These are phyloP conservation scores for Clarireedia monteithiana DNA, from an alignment of 2,329 filamentous ascomycete genomes.

Conservation along the genomic window DNA sequence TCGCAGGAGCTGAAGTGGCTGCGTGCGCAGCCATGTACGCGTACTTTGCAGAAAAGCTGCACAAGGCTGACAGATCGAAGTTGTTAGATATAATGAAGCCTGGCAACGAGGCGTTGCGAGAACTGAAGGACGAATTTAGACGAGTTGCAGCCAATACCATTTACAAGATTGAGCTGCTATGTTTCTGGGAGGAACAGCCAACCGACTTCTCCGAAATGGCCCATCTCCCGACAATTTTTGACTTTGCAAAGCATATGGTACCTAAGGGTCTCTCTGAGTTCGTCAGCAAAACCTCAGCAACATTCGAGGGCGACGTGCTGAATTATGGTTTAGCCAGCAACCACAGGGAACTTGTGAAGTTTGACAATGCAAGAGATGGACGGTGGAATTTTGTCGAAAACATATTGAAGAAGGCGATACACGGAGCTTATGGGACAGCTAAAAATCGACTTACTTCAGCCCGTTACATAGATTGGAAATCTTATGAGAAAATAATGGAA, in stretches of 20 bases:
- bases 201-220: not conserved
- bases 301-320: not conserved
- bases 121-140: not conserved
- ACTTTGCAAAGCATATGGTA: not conserved
- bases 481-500: too few species aligned
- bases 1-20: not conserved
- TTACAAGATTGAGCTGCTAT: not conserved
- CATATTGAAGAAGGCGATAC: not conserved
- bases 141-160: not conserved
- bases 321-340: not conserved
- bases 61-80: not conserved
- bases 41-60: not conserved
- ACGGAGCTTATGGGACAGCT: constrained; percentile 1
- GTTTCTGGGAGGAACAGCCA: not conserved
- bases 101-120: not conserved
- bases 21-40: not conserved
- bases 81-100: not conserved
- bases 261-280: not conserved
- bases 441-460: constrained; percentile 3
- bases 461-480: not conserved
- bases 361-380: not conserved
- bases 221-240: not conserved
- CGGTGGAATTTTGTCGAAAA: not conserved
- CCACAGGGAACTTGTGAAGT: not conserved
- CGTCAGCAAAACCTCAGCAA: not conserved